phyloP scores from a whole-genome alignment of 129 eudicot species.

The Kitagawia praeruptora region DNA sequence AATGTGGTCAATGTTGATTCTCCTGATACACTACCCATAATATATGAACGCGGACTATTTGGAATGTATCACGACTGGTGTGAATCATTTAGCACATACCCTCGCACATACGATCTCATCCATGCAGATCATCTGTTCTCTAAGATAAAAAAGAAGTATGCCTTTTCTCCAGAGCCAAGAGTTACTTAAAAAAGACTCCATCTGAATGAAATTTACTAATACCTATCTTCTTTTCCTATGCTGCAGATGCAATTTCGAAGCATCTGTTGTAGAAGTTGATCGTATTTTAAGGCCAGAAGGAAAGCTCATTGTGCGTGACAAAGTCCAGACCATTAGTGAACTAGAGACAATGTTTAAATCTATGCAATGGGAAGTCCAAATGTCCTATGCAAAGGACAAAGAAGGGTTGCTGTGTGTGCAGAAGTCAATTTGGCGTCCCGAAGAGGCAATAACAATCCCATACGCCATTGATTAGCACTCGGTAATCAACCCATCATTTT shows the following conservation, averaged over 20 bases:
- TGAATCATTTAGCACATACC: conserved; percentile 34
- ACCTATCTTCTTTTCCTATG: neutral
- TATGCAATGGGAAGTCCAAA: conserved; percentile 73
- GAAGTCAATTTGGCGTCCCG: conserved; percentile 82
- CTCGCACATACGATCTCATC: conserved; percentile 29
- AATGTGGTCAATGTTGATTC: conserved; percentile 28
- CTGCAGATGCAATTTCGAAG: conserved; percentile 64
- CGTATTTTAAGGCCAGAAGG: conserved; percentile 91
- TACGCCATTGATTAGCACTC: conserved; percentile 38
- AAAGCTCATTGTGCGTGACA: conserved; percentile 76
- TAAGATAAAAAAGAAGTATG: conserved; percentile 21
- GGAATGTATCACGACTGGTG: conserved; percentile 39
- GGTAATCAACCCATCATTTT: neutral
- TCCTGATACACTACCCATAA: conserved; percentile 33
- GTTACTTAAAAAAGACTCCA: neutral
- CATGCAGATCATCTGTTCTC: conserved; percentile 40
- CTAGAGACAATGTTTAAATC: conserved; percentile 52
- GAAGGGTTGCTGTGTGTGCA: conserved; percentile 78
- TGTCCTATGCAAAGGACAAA: conserved; percentile 73
- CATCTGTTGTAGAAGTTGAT: conserved; percentile 69
- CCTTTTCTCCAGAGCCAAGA: neutral
- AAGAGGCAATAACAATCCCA: conserved; percentile 40
- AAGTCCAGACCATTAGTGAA: conserved; percentile 43
- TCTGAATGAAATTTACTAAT: neutral
- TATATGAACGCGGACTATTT: conserved; percentile 31